Evolutionary conservation across 2,329 filamentous ascomycete genomes (phyloP).

Genomic region (Ophiostoma ips): DNA sequence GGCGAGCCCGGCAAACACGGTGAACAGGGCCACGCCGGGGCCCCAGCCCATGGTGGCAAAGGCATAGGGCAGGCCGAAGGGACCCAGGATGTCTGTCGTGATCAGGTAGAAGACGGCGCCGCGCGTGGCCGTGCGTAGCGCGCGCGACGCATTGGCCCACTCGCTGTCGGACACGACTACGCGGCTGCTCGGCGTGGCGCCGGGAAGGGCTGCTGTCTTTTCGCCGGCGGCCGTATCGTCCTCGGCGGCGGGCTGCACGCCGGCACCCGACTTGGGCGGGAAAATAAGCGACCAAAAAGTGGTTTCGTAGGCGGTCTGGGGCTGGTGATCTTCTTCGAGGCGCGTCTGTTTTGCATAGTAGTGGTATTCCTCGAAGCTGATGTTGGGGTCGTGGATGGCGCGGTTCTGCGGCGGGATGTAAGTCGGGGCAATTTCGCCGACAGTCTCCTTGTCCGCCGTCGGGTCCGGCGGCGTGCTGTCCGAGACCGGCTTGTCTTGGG

Average conservation of each 20-base stretch:
- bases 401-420: constrained; percentile 11
- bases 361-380: constrained; percentile 23
- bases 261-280: constrained; percentile 13
- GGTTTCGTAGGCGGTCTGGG: constrained; percentile 13
- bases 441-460: background rate
- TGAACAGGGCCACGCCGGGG: constrained; percentile 32
- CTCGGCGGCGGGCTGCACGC: constrained; percentile 5
- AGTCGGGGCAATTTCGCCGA: background rate
- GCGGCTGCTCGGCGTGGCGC: constrained; percentile 5
- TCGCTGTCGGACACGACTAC: constrained; percentile 24
- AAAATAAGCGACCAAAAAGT: constrained; percentile 14
- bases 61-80: constrained; percentile 24
- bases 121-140: constrained; percentile 30
- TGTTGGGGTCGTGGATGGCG: constrained; percentile 17
- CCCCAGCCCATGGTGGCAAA: constrained; percentile 17
- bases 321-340: constrained; percentile 18
- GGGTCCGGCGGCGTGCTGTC: background rate
- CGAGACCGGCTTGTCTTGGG: too few relatives aligned
- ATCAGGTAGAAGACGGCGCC: constrained; percentile 35
- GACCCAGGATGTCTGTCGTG: constrained; percentile 33
- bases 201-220: constrained; percentile 1
- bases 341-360: constrained; percentile 22
- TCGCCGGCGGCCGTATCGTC: constrained; percentile 1
- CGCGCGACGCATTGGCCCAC: constrained; percentile 32
- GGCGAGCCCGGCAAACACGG: constrained; percentile 28